These are phyloP conservation scores for Helichrysum umbraculigerum DNA, from an alignment of 129 eudicot species.

Conservation along the genomic window DNA sequence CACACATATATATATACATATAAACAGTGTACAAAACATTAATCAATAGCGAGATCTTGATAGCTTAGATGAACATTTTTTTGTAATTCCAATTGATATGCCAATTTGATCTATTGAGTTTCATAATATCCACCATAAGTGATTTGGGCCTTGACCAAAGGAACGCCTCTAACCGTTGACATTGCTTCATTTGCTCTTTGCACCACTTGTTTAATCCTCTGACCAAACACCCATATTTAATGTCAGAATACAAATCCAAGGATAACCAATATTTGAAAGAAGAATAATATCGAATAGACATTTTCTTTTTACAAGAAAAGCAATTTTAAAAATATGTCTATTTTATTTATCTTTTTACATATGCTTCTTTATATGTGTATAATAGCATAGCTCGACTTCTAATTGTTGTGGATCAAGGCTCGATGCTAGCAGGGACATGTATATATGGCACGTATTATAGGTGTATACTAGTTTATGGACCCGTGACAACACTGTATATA, in stretches of 20 bases:
- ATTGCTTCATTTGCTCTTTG: conserved; percentile 72
- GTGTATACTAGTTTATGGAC: too few relatives aligned
- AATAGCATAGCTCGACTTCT: background rate
- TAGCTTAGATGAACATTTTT: background rate
- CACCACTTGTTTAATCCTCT: conserved; percentile 77
- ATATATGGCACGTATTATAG: too few relatives aligned
- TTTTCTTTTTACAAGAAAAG: too few relatives aligned
- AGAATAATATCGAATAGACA: too few relatives aligned
- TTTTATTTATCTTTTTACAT: too few relatives aligned
- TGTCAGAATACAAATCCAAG: background rate
- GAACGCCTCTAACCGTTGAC: conserved; percentile 64
- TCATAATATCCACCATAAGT: conserved; percentile 81
- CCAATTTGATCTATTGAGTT: conserved; percentile 25
- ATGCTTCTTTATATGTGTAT: background rate
- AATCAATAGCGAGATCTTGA: conserved; percentile 1
- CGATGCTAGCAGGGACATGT: background rate
- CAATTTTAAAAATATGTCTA: too few relatives aligned
- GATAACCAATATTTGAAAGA: background rate
- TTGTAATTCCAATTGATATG: too few relatives aligned
- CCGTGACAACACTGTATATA: too few relatives aligned
- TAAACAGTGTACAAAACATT: conserved; percentile 1
- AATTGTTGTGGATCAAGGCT: background rate
- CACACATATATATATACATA: background rate
- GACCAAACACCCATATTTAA: conserved; percentile 27
- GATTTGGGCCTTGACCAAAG: conserved; percentile 71